These are phyloP conservation scores for Leccinum pellstonianum DNA, from an alignment of 768 basidiomycete genomes.

Conservation along the genomic window DNA sequence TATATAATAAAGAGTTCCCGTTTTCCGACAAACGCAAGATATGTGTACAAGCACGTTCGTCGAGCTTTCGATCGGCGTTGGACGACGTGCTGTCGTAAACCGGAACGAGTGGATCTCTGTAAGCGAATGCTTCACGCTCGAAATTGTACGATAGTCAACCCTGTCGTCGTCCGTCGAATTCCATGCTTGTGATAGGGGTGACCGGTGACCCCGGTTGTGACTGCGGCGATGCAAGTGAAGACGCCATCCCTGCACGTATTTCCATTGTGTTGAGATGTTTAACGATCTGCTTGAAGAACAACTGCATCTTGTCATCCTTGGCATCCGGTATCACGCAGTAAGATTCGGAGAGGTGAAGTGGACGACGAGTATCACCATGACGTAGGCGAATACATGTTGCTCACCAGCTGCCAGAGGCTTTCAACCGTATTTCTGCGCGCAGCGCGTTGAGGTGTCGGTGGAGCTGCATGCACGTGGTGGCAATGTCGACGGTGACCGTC, in stretches of 20 bases:
- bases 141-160: conserved; percentile 6
- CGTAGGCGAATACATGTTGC: conserved; percentile 18
- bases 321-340: conserved; percentile 58
- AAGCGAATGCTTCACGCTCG: background rate
- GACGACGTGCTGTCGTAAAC: conserved; percentile 37
- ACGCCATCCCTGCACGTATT: conserved; percentile 37
- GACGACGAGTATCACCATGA: conserved; percentile 25
- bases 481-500: conserved; percentile 33
- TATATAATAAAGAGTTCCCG: too few species aligned
- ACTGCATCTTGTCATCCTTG: conserved; percentile 73
- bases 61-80: background rate
- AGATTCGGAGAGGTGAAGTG: conserved; percentile 39
- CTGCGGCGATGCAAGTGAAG: too few species aligned
- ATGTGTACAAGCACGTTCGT: too few species aligned
- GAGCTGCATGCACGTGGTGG: conserved; percentile 49
- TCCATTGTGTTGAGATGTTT: conserved; percentile 77
- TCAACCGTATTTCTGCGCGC: conserved; percentile 30
- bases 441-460: conserved; percentile 56
- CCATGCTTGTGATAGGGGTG: too few species aligned
- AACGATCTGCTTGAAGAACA: conserved; percentile 84
- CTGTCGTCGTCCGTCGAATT: too few species aligned
- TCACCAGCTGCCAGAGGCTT: conserved; percentile 12
- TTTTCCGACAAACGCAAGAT: too few species aligned
- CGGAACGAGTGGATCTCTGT: conserved; percentile 40
- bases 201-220: too few species aligned